Base-by-base conservation (phyloP, 2,329 filamentous ascomycete species). In the Nothomitra cinnamomea region DNA sequence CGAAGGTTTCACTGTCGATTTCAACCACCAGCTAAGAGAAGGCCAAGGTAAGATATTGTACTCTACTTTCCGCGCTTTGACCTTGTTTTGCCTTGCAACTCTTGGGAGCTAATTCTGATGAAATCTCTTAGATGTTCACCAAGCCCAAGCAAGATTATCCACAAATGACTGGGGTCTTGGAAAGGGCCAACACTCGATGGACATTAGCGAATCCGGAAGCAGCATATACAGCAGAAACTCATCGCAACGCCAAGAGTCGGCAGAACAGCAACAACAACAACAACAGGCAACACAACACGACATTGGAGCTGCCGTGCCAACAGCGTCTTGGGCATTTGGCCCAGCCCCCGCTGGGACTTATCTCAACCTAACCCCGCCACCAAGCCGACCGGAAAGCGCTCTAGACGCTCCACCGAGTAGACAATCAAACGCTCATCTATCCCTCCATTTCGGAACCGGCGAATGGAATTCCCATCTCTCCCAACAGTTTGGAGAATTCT, bases 401-500 rank as follows among this genome's bases (percentile, higher is more conserved):
- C 41, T 59, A 24, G 58, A 57, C 56, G 21, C 28, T 13, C 13
- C 43, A 25, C 43, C 43, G 43, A 48, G 22, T 28, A 15, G 22
- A 28, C 19, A 28, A 10, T 28, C 43, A 17, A 22, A 48, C 28
- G 24, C 43, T 10, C 43, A 48, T 54, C 56, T 19, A 53, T 61
- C 52, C 55, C 59, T 21, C 57, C 62, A 19, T 43, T 58, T 67
- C 49, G 66, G 64, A 58, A n/a, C n/a, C n/a, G 28, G 28, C 10
- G 28, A 32, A 32, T 32, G 28, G 22, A 22, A 48, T 28, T 28
- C 43, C 4, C 43, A 48, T 54, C 57, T 19, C 52, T 61, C 52
- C 55, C 59, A 21, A 57, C 62, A 19, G 45, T 58, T 67, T 48
- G 66, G 64, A 58, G 66, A 68, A n/a, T 66, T 68, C 57, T 67